A percentile compares a stretch with the other conserved stretches of the same genome.
phyloP scores from a whole-genome alignment of 148 eudicot species.

The Rheum nobile region DNA sequence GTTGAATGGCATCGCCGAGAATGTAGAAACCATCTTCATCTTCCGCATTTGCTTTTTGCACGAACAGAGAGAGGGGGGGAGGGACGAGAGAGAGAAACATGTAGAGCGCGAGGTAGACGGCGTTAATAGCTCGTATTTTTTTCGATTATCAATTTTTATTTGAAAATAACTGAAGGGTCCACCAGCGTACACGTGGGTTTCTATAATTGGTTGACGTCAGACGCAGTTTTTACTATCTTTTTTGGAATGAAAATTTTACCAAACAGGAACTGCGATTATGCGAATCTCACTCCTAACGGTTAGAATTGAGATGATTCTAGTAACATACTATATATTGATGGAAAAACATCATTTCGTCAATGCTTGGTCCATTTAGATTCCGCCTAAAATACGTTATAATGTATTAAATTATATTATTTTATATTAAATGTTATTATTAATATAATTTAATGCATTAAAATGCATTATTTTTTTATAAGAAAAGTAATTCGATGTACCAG shows the following conservation, averaged over 20 bases:
- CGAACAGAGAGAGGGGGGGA: not conserved
- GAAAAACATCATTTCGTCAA: too few species aligned
- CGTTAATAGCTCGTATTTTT: not conserved
- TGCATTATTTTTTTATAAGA: too few species aligned
- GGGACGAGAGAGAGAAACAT: not conserved
- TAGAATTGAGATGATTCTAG: too few species aligned
- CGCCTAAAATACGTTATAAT: too few species aligned
- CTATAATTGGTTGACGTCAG: not conserved
- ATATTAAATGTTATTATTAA: too few species aligned
- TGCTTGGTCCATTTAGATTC: too few species aligned
- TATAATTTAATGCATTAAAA: too few species aligned
- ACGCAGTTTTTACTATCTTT: not conserved
- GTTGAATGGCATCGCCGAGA: constrained; percentile 5
- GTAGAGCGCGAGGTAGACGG: constrained; percentile 2
- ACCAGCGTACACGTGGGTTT: not conserved
- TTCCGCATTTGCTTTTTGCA: constrained; percentile 7
- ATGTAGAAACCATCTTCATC: not conserved
- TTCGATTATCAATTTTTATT: not conserved
- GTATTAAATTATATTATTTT: too few species aligned
- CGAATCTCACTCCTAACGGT: not conserved
- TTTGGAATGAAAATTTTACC: not conserved
- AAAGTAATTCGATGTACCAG: too few species aligned
- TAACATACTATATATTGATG: too few species aligned
- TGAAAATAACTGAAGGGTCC: not conserved
- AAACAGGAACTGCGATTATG: not conserved